phyloP scores from a whole-genome alignment of 495 filamentous ascomycete species.

The Penicilliopsis zonata region DNA sequence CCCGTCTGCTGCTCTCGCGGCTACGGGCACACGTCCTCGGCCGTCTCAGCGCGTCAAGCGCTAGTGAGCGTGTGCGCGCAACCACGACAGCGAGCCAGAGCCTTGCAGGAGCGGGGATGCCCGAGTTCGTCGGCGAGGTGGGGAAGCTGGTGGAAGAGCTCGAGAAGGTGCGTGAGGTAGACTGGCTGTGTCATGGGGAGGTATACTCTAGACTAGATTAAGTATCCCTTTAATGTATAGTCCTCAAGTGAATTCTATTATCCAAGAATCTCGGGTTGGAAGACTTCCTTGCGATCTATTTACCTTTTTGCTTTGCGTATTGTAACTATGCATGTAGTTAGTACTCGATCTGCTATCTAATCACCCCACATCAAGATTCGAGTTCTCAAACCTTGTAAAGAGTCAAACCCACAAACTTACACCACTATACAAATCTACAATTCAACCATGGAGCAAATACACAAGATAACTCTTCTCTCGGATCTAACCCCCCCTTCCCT shows the following conservation, averaged over 20 bases:
- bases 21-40: conserved; percentile 64
- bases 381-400: not conserved
- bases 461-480: conserved; percentile 14
- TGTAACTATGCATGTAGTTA: too few species aligned
- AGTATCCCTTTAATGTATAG: too few species aligned
- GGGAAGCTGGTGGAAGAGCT: conserved; percentile 72
- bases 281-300: too few species aligned
- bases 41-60: conserved; percentile 61
- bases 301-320: too few species aligned
- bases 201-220: too few species aligned
- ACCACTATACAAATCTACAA: not conserved
- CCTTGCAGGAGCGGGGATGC: conserved; percentile 66
- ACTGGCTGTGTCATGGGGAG: conserved; percentile 62
- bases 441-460: not conserved
- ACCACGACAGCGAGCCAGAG: conserved; percentile 74
- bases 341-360: too few species aligned
- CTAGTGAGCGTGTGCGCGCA: conserved; percentile 69
- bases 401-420: not conserved
- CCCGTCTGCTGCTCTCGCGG: conserved; percentile 65
- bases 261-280: too few species aligned
- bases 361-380: too few species aligned
- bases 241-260: too few species aligned
- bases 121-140: conserved; percentile 82
- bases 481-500: conserved; percentile 47
- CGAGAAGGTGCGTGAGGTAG: conserved; percentile 60